Evolutionary conservation across 139 green algal genomes (phyloP), one percentile per base, ranked within the genome.

Genomic region (Chlorokybus atmophyticus): DNA sequence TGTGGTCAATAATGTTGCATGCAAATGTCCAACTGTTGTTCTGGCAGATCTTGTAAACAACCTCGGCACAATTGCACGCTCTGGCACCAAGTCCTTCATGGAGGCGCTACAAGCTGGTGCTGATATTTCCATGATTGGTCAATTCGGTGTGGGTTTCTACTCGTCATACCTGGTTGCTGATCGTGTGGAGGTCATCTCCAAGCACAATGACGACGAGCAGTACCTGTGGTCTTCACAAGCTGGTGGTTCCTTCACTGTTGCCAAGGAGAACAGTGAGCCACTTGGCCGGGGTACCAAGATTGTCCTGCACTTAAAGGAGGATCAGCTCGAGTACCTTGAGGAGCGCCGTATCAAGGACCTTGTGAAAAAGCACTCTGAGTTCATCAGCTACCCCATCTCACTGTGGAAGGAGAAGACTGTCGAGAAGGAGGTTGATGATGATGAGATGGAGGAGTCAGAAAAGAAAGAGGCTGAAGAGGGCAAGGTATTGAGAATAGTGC

Each of bases 121-220:
- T 7, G 92, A 99, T 67, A 87, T 99, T 30, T 85, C 79, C 57
- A 98, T 99, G 92, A 99, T 99, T 63, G 92, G 92, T 27, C 92
- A 99, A 83, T 99, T 99, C 61, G 92, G 92, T 48, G 92, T 99
- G 21, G 92, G 92, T 53, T 99, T 99, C 79, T 99, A 99, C 82
- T 96, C 90, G 0, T 88, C 92, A 32, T 99, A 99, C 82, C 85
- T 99, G 2, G 90, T 99, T 10, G 90, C 92, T 21, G 92, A 99
- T 69, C 65, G 64, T 49, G 75, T 82, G 28, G 56, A 80, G 40
- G 75, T 82, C 28, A 62, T 56, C 57, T 78, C 90, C 69, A 97
- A 97, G 88, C 82, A 99, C 86, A 97, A 98, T 64, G 92, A 97
- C 64, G 90, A 97, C 63, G 90, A 96, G 81, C 83, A 94, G 79